Base-by-base conservation (phyloP, 2,329 filamentous ascomycete genomes). In the Mariannaea sp. region DNA sequence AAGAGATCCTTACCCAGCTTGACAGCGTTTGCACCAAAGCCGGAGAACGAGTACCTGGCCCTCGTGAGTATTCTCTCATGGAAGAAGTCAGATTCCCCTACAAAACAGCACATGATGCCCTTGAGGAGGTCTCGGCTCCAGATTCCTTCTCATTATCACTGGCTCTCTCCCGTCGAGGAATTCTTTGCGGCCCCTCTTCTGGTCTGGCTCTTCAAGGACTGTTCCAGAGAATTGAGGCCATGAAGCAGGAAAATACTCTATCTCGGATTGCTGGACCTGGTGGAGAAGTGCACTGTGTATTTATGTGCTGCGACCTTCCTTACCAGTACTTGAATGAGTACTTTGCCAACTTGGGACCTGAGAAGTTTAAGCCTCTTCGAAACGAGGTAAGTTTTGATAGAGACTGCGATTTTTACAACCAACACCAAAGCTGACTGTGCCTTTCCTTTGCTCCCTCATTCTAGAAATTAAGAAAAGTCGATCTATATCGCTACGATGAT, bases 251-350 rank as follows among this genome's bases (percentile, higher is more conserved):
- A 0, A 77, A 75, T 2, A 77, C 69, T 0, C 65, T 84, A 5
- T 53, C 68, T 1, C 68, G 76, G n/a, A 65, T 84, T 8, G 71
- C 75, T 4, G 77, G 76, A 2, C 67, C 71, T 2, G 71, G 77
- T 39, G 76, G 78, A 3, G 70, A 76, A 73, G 73, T 78, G 8
- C 71, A 79, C 46, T 82, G 79, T 39, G 81, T 84, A 3, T 86
- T 86, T 65, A 70, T 85, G 26, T 86, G 82, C 66, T 84, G 81
- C 54, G 83, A 86, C 56, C 67, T 86, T 16, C 83, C 83, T 0
- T 85, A 85, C 59, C 82, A 85, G 63, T 85, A 85, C 58, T 73
- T 85, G 42, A 73, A 77, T 26, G 79, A 81, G 59, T 85, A 85
- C 62, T 85, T 84, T 55, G 70, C 77, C 39, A 83, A 82, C 55